These are phyloP conservation scores for Leishmania gerbilli DNA, from an alignment of 208 protist species.

Conservation along the genomic window DNA sequence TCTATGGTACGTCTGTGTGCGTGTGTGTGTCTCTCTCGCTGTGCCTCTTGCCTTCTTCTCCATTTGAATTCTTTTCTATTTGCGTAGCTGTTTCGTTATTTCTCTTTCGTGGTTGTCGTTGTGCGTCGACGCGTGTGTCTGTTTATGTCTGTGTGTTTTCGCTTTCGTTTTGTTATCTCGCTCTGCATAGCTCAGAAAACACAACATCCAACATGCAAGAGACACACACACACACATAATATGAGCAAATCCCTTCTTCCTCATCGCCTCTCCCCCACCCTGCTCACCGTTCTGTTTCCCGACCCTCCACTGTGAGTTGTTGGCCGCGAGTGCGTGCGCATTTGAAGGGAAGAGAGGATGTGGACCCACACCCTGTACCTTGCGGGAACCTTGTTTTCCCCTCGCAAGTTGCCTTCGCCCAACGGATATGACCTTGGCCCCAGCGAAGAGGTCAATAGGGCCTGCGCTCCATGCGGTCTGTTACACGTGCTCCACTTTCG, in stretches of 20 bases:
- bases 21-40: background rate
- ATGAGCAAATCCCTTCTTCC: background rate
- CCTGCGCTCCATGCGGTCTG: background rate
- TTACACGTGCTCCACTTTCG: background rate
- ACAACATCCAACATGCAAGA: background rate
- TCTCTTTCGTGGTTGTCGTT: background rate
- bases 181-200: background rate
- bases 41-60: background rate
- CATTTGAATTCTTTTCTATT: background rate
- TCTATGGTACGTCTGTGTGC: background rate
- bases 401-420: background rate
- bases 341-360: background rate
- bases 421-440: background rate
- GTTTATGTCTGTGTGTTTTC: conserved; percentile 8
- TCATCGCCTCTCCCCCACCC: background rate
- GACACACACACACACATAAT: background rate
- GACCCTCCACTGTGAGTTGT: background rate
- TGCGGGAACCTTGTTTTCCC: background rate
- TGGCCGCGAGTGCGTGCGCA: background rate
- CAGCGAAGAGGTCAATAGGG: background rate
- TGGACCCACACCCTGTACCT: background rate
- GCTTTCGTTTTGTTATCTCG: conserved; percentile 5
- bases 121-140: background rate
- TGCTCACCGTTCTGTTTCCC: background rate
- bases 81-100: background rate